phyloP scores from a whole-genome alignment of 2,329 filamentous ascomycete genomes.

The Pleoardoris graminearum region DNA sequence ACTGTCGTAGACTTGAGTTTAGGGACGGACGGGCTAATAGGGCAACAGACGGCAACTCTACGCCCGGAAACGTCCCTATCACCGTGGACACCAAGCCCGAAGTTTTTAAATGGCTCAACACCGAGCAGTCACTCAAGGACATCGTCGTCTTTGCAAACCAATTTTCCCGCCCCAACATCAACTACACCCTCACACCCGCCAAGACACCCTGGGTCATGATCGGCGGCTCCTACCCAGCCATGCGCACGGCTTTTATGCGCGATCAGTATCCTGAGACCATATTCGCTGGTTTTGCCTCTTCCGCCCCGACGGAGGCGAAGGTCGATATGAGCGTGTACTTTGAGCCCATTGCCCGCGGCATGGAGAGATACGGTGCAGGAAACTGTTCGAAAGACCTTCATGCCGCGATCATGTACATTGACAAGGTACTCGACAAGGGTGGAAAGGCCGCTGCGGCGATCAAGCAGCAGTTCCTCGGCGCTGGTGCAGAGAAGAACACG shows the following conservation, averaged over 20 bases:
- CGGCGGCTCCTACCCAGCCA: conserved; percentile 44
- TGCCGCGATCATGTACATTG: conserved; percentile 55
- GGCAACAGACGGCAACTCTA: conserved; percentile 45
- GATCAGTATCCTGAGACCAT: conserved; percentile 46
- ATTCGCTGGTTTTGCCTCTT: conserved; percentile 42
- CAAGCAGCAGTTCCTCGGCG: conserved; percentile 55
- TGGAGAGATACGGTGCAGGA: conserved; percentile 47
- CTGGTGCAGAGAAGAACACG: conserved; percentile 50
- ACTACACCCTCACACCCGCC: conserved; percentile 39
- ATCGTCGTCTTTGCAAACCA: conserved; percentile 46
- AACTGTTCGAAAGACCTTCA: conserved; percentile 57
- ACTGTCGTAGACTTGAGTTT: no score
- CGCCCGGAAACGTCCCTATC: conserved; percentile 32
- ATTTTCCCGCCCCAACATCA: conserved; percentile 43
- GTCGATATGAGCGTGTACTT: conserved; percentile 58
- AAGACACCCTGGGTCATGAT: conserved; percentile 46
- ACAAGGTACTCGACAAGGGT: conserved; percentile 48
- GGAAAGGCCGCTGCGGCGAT: conserved; percentile 43
- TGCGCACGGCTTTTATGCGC: conserved; percentile 46
- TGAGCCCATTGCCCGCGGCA: conserved; percentile 54
- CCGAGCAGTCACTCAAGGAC: conserved; percentile 49
- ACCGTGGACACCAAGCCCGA: conserved; percentile 36
- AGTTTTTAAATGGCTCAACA: conserved; percentile 43
- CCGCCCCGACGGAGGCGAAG: conserved; percentile 50
- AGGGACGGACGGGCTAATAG: no score